These are phyloP conservation scores for Trichoderma breve DNA, from an alignment of 2,329 filamentous ascomycete species.

Conservation along the genomic window DNA sequence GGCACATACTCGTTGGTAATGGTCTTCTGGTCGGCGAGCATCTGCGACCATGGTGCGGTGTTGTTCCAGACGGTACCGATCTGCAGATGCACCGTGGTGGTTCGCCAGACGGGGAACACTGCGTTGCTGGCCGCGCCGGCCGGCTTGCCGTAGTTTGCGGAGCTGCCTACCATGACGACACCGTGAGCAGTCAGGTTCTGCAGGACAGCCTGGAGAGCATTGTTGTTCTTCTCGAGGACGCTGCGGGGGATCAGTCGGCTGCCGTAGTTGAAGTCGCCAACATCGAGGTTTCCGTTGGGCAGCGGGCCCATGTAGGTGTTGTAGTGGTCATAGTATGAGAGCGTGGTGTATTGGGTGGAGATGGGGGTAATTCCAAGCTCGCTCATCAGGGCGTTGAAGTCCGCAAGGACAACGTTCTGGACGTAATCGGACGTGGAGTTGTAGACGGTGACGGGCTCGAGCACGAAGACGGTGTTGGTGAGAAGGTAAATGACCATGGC, in stretches of 20 bases:
- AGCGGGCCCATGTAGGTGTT: conserved; percentile 35
- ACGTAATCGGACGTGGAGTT: conserved; percentile 41
- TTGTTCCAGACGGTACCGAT: conserved; percentile 30
- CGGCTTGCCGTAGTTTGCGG: neutral
- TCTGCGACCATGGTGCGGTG: conserved; percentile 28
- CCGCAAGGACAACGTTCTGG: conserved; percentile 37
- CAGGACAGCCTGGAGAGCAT: conserved; percentile 25
- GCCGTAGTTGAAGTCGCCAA: conserved; percentile 34
- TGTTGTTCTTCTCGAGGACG: conserved; percentile 27
- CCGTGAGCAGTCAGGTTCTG: conserved; percentile 31
- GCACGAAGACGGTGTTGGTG: conserved; percentile 40
- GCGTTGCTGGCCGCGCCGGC: conserved; percentile 30
- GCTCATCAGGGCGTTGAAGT: conserved; percentile 36
- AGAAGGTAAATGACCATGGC: conserved; percentile 46
- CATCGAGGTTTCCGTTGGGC: conserved; percentile 35
- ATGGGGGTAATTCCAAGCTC: conserved; percentile 27
- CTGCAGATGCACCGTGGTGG: conserved; percentile 33
- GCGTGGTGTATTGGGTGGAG: conserved; percentile 30
- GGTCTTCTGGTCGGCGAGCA: conserved; percentile 31
- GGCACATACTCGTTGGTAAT: conserved; percentile 31
- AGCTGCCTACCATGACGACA: conserved; percentile 26
- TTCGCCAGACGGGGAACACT: conserved; percentile 42
- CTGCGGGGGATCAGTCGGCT: conserved; percentile 44
- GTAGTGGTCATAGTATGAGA: conserved; percentile 33
- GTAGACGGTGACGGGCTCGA: conserved; percentile 46